Conservation (phyloP, 106 monocot species). For the Posidonia australis region DNA sequence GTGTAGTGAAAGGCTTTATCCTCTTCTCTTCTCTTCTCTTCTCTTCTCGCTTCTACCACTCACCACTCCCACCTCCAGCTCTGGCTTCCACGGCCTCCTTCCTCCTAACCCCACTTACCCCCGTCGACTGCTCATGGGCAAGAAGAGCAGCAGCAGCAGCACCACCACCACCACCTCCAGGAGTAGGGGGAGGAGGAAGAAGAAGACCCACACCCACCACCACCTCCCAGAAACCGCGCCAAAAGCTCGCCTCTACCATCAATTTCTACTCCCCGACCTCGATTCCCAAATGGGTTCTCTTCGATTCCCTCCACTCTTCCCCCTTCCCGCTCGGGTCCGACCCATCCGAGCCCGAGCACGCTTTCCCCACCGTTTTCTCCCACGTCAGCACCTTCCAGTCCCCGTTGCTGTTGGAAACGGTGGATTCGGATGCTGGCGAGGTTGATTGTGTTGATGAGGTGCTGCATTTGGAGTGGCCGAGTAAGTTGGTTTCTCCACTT, state of each 20-base stretch:
- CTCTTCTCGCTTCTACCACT: conserved; percentile 1
- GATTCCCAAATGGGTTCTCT: conserved; percentile 16
- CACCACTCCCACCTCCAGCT: neutral
- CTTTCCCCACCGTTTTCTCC: conserved; percentile 29
- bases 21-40: neutral
- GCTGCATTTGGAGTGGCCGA: conserved; percentile 6
- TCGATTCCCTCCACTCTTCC: conserved; percentile 26
- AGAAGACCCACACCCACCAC: neutral
- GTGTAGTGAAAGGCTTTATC: conserved; percentile 7
- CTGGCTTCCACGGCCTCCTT: conserved; percentile 39
- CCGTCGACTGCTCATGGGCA: conserved; percentile 8
- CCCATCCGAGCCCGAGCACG: conserved; percentile 19
- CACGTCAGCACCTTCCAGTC: conserved; percentile 26
- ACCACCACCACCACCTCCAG: too few species aligned
- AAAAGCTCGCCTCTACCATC: neutral
- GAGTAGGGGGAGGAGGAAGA: neutral
- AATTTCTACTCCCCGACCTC: conserved; percentile 1
- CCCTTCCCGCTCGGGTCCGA: conserved; percentile 38
- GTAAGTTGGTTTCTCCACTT: conserved; percentile 5
- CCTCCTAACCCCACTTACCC: conserved; percentile 14
- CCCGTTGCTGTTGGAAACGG: conserved; percentile 19
- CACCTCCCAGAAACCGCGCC: neutral
- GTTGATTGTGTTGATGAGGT: conserved; percentile 1
- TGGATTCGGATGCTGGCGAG: neutral
- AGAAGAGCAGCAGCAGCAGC: neutral